phyloP scores from a whole-genome alignment of 306 rosid species.

The Rosa persica region DNA sequence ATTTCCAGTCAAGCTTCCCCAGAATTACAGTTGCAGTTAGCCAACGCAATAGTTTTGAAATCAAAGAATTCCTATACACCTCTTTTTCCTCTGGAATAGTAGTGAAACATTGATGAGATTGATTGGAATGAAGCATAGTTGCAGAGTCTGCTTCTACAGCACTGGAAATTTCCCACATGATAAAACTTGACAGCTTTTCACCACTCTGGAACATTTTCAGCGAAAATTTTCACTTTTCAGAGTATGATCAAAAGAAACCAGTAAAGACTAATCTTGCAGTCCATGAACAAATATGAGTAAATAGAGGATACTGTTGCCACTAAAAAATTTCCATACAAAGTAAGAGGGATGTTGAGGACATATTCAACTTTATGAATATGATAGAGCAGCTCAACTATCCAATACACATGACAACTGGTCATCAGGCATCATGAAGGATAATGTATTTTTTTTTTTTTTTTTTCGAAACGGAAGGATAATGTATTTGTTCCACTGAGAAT shows the following conservation, averaged over 20 bases:
- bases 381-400: background rate
- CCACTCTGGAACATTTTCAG: conserved; percentile 41
- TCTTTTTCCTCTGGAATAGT: conserved; percentile 29
- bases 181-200: conserved; percentile 62
- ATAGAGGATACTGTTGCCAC: background rate
- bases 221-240: conserved; percentile 1
- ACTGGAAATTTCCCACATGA: conserved; percentile 65
- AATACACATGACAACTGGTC: background rate
- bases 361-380: background rate
- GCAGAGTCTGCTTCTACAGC: conserved; percentile 53
- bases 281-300: background rate
- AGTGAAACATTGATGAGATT: conserved; percentile 30
- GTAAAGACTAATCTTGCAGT: background rate
- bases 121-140: conserved; percentile 31
- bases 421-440: background rate
- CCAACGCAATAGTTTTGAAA: conserved; percentile 67
- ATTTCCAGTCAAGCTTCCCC: conserved; percentile 52
- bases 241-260: conserved; percentile 12
- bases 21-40: conserved; percentile 66
- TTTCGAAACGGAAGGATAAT: too few species aligned
- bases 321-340: too few species aligned
- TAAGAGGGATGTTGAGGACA: too few species aligned
- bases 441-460: too few species aligned
- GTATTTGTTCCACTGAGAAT: background rate
- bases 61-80: conserved; percentile 41